Base-by-base conservation (phyloP, 1,284 basidiomycete species). In the Tylopilus sp. region DNA sequence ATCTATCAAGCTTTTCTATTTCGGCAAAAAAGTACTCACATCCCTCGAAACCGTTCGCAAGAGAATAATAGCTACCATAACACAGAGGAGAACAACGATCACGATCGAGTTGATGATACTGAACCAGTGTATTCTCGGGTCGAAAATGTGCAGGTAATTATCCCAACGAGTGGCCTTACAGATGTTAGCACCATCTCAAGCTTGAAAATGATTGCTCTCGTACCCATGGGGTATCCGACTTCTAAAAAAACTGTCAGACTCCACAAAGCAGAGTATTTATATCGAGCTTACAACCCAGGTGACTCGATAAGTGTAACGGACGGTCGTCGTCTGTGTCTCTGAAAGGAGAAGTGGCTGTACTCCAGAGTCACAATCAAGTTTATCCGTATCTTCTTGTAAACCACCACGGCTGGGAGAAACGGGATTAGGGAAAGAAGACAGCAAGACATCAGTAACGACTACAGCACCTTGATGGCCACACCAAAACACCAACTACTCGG, bases 21-120 rank as follows among this genome's bases (percentile, higher is more conserved):
- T 36, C 8, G 7, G n/a, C 0, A 35, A 20, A 43, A 70, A 58
- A 63, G 56, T 65, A 77, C 88, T 55, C 59, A 90, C 88, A 73
- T 99, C 95, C 64, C 91, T 85, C 34, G 87, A 83, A 39, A 98
- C 88, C 33, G 85, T 93, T 48, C 93, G 82, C 54, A 88, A 72
- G 17, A 99, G 80, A 53, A 98, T 85, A 82, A 94, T 90, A 40
- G 83, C 87, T 34, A 98, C 94, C 91, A 98, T 90, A 47, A 85
- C 81, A 60, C 90, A 93, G 8, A 98, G 81, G 77, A 98, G 93
- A 39, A 91, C 75, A 29, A 87, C 91, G 55, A 96, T 91, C 54
- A 94, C 85, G 29, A 96, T 74, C 7, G 94, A 94, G 71, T 98
- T 98, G 66, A 97, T 79, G 52, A 99, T 78, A 59, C 90, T 93